Conservation (phyloP, 768 basidiomycete species). For the Sarcodon sp. region DNA sequence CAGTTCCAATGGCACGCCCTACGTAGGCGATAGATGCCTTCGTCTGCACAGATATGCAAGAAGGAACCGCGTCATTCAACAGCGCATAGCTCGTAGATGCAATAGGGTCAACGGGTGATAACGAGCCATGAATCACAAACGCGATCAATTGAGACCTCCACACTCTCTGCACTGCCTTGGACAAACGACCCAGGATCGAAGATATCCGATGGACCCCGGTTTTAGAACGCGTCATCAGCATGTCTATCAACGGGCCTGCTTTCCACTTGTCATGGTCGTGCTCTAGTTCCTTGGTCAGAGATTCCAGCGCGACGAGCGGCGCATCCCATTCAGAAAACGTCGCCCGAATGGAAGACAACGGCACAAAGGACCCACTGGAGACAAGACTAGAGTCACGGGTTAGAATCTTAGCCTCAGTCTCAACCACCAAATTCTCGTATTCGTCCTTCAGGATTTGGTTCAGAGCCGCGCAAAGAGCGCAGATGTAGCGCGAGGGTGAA, state of each 20-base stretch:
- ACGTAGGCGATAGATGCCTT: conserved; percentile 79
- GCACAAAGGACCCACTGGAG: conserved; percentile 72
- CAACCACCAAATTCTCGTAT: conserved; percentile 68
- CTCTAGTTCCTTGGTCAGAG: conserved; percentile 52
- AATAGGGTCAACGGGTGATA: conserved; percentile 49
- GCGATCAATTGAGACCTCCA: conserved; percentile 80
- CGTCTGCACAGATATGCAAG: conserved; percentile 59
- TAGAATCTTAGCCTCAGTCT: conserved; percentile 73
- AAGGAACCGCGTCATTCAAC: conserved; percentile 56
- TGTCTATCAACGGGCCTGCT: conserved; percentile 72
- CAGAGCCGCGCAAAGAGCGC: conserved; percentile 64
- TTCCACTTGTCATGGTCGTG: conserved; percentile 36
- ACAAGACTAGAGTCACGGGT: conserved; percentile 65
- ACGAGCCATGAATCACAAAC: conserved; percentile 69
- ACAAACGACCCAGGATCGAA: conserved; percentile 57
- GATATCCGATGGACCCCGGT: conserved; percentile 74
- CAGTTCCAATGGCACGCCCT: conserved; percentile 76
- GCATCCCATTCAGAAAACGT: conserved; percentile 84
- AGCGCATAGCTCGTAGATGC: conserved; percentile 48
- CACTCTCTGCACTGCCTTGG: conserved; percentile 62
- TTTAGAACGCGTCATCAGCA: conserved; percentile 56
- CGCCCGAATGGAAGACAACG: conserved; percentile 73
- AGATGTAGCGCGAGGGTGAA: conserved; percentile 64
- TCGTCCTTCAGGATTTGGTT: conserved; percentile 64
- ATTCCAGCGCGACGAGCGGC: conserved; percentile 60